Evolutionary conservation across 495 filamentous ascomycete species (phyloP).

Genomic region (Penicillium subrubescens): DNA sequence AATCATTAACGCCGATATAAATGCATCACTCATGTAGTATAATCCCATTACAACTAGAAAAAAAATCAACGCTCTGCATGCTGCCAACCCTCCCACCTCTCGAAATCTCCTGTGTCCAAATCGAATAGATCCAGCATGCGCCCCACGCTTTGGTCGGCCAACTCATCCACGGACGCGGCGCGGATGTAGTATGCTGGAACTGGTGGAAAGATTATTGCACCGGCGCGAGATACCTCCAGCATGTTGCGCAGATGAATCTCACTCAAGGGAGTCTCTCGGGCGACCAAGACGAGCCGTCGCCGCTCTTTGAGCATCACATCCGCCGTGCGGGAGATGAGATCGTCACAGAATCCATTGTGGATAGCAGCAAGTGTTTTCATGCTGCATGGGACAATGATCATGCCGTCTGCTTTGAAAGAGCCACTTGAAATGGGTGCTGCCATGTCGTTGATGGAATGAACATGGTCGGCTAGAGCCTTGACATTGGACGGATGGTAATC

Average conservation of each 20-base stretch:
- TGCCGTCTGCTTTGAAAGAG: constrained; percentile 40
- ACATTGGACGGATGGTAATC: constrained; percentile 38
- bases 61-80: constrained; percentile 6
- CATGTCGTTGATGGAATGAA: constrained; percentile 41
- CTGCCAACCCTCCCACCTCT: constrained; percentile 45
- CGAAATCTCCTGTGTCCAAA: constrained; percentile 44
- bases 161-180: constrained; percentile 36
- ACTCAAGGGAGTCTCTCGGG: constrained; percentile 48
- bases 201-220: constrained; percentile 46
- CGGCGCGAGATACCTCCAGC: constrained; percentile 37
- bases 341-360: constrained; percentile 31
- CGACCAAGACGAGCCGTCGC: constrained; percentile 41
- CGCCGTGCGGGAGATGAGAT: constrained; percentile 49
- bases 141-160: constrained; percentile 47
- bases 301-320: constrained; percentile 52
- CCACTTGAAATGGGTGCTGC: constrained; percentile 39
- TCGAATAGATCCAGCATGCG: constrained; percentile 51
- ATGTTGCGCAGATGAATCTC: constrained; percentile 51
- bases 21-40: neutral
- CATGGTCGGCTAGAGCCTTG: constrained; percentile 39
- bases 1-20: constrained; percentile 1
- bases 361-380: constrained; percentile 44
- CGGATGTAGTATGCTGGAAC: constrained; percentile 47
- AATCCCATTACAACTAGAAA: neutral
- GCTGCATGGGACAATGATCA: constrained; percentile 46